These are phyloP conservation scores for Tetrapyrgos nigripes DNA, from an alignment of 1,284 basidiomycete genomes.

Conservation along the genomic window DNA sequence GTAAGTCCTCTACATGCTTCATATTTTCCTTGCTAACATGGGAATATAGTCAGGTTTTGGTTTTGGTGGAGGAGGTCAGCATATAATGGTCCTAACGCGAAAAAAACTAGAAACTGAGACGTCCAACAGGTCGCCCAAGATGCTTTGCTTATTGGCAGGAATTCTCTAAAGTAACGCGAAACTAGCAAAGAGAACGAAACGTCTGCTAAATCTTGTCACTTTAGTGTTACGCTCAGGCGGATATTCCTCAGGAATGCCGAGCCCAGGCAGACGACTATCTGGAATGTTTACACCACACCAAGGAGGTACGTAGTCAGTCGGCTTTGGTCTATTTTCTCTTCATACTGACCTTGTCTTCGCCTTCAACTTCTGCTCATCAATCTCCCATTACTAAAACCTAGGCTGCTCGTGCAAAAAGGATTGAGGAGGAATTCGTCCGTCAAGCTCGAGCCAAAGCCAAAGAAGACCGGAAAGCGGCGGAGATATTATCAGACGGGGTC, in stretches of 20 bases:
- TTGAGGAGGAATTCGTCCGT: slow-evolving; percentile 79
- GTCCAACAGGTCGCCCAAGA: slow-evolving; percentile 74
- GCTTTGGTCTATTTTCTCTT: not conserved
- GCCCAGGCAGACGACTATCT: slow-evolving; percentile 88
- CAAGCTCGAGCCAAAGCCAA: slow-evolving; percentile 69
- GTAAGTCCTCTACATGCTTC: slow-evolving; percentile 5
- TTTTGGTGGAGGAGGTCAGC: slow-evolving; percentile 63
- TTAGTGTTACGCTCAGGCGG: slow-evolving; percentile 89
- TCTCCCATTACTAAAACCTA: slow-evolving; percentile 33
- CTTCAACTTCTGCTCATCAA: slow-evolving; percentile 6
- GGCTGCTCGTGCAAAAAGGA: slow-evolving; percentile 76
- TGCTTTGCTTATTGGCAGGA: slow-evolving; percentile 96
- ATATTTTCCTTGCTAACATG: not conserved
- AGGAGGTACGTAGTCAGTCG: slow-evolving; percentile 71
- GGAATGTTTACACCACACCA: slow-evolving; percentile 91
- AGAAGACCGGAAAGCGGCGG: slow-evolving; percentile 75
- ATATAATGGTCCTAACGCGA: too few relatives aligned
- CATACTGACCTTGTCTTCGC: slow-evolving; percentile 9
- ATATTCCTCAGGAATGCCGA: slow-evolving; percentile 78
- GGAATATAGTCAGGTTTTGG: slow-evolving; percentile 62
- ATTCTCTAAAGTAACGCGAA: slow-evolving; percentile 70
- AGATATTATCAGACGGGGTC: slow-evolving; percentile 76
- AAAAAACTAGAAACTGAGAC: not conserved
- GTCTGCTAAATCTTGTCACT: slow-evolving; percentile 7
- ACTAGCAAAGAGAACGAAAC: slow-evolving; percentile 13